Base-by-base conservation (phyloP, 2,329 filamentous ascomycete genomes). In the Aspergillus fumigatiaffinis region DNA sequence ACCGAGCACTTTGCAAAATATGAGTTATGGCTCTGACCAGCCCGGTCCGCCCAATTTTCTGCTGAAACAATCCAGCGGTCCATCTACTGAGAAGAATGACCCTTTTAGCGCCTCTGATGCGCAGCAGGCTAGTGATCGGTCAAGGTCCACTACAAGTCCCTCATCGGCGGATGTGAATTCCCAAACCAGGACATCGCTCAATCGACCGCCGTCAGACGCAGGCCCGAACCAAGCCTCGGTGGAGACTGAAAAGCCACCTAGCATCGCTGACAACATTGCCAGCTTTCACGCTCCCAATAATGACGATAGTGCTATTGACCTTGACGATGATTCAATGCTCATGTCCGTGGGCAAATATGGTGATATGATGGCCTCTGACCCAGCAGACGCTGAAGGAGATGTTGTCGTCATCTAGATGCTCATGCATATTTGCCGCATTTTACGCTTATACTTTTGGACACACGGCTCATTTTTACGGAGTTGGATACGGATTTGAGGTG, bases 301-400 rank as follows among this genome's bases (percentile, higher is more conserved):
- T 59, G 88, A 91, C 63, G 89, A 91, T 63, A 91, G 88, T 66
- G 88, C 87, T 1, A 91, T 91, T 59, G 87, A 87, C 29, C 87
- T 91, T 65, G 76, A 76, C 47, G 73, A 77, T 28, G 76, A 78
- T 53, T 74, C 76, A 4, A 73, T 76, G 63, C 60, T 77, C 55
- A 72, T 76, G 51, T 69, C 71, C 6, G 73, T 75, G 53, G 72
- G 71, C 54, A 78, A 79, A 68, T 79, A 78, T 54, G 73, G 73
- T 42, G 75, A 77, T 55, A 77, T 77, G 68, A 75, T 77, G 62
- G 72, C 72, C 32, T 78, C 76, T 17, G 76, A 78, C 54, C 75
- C 76, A 20, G 75, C 75, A 8, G 75, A 77, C 61, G 75, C 76
- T 46, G 74, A 77, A 59, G 75, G 75, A 6, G 76, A 79, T 65